Conservation (phyloP, 2,329 filamentous ascomycete genomes). For the Neonectria punicea region DNA sequence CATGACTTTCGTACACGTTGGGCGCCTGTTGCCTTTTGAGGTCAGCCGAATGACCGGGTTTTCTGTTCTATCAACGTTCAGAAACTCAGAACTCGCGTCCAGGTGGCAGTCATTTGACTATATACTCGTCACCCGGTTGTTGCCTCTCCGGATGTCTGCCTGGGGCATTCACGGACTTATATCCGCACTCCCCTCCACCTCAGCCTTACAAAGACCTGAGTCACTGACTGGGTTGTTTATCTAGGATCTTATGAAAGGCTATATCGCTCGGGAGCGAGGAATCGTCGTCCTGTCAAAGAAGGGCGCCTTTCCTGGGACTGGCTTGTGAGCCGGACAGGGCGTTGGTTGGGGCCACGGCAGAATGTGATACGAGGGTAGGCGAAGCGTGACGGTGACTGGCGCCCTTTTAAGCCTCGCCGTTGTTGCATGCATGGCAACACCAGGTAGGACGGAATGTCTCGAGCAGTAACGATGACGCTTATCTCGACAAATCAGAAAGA, state of each 20-base stretch:
- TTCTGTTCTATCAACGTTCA: constrained; percentile 1
- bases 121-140: constrained; percentile 39
- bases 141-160: constrained; percentile 38
- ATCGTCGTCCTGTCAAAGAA: constrained; percentile 94
- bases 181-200: constrained; percentile 32
- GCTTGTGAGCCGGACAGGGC: constrained; percentile 56
- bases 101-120: constrained; percentile 38
- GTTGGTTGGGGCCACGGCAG: constrained; percentile 22
- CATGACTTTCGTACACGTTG: constrained; percentile 13
- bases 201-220: constrained; percentile 43
- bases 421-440: constrained; percentile 23
- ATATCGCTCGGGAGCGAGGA: constrained; percentile 90
- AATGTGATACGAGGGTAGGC: constrained; percentile 18
- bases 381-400: constrained; percentile 25
- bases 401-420: constrained; percentile 19
- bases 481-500: constrained; percentile 36
- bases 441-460: constrained; percentile 15
- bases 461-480: constrained; percentile 31
- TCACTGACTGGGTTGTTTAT: constrained; percentile 45
- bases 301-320: constrained; percentile 93
- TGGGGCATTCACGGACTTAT: constrained; percentile 34
- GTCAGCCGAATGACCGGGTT: background rate
- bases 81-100: constrained; percentile 19
- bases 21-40: constrained; percentile 20
- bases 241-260: constrained; percentile 95